Evolutionary conservation across 768 basidiomycete species (phyloP).

Genomic region (Hirschioporus abietinus): DNA sequence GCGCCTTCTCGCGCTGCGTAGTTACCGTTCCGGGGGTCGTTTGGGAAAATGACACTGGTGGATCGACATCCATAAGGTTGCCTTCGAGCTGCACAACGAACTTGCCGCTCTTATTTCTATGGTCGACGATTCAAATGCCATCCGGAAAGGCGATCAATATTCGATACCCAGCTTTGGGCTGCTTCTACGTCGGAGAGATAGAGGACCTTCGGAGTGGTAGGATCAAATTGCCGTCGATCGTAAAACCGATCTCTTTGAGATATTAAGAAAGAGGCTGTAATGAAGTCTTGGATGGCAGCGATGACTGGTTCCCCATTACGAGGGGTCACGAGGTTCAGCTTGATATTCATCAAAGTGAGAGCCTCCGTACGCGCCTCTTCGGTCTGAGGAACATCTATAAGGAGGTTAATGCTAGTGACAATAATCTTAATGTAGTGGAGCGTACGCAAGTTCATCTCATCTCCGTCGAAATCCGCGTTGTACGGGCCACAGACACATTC

Average conservation of each 20-base stretch:
- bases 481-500: slow-evolving; percentile 99
- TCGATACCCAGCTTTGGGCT: too few relatives aligned
- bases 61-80: too few relatives aligned
- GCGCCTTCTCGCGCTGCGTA: too few relatives aligned
- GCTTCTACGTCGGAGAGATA: too few relatives aligned
- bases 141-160: too few relatives aligned
- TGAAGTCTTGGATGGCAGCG: slow-evolving; percentile 99
- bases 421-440: neutral
- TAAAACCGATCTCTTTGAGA: slow-evolving; percentile 91
- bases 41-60: too few relatives aligned
- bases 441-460: slow-evolving; percentile 99
- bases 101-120: too few relatives aligned
- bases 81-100: too few relatives aligned
- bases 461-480: slow-evolving; percentile 99
- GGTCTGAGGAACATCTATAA: slow-evolving; percentile 91
- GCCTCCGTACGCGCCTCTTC: slow-evolving; percentile 98
- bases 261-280: slow-evolving; percentile 95
- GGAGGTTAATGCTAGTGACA: slow-evolving; percentile 9
- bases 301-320: slow-evolving; percentile 99
- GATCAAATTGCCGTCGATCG: slow-evolving; percentile 91
- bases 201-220: too few relatives aligned
- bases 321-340: slow-evolving; percentile 95
- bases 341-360: slow-evolving; percentile 93
- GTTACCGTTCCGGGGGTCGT: too few relatives aligned
- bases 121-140: too few relatives aligned